Evolutionary conservation across 2,329 filamentous ascomycete species (phyloP).

Genomic region (Beauveria brongniartii): DNA sequence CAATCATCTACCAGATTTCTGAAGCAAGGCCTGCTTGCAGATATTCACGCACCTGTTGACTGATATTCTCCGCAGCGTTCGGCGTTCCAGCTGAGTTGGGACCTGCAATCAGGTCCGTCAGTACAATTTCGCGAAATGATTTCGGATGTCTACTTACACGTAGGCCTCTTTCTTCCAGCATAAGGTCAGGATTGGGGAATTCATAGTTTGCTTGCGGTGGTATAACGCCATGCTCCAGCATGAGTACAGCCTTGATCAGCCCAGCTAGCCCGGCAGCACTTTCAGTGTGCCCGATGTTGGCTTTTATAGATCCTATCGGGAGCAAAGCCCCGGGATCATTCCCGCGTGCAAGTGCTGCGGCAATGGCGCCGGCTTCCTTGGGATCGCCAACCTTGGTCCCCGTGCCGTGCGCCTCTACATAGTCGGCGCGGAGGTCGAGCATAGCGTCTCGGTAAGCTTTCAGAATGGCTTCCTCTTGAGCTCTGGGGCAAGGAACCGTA

Average conservation of each 20-base stretch:
- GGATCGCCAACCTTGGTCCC: slow-evolving; percentile 24
- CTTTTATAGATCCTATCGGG: slow-evolving; percentile 21
- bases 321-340: slow-evolving; percentile 13
- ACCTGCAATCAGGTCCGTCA: background rate
- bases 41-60: background rate
- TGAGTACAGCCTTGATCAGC: slow-evolving; percentile 20
- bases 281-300: slow-evolving; percentile 24
- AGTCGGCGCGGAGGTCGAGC: slow-evolving; percentile 21
- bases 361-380: slow-evolving; percentile 18
- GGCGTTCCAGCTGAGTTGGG: background rate
- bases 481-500: slow-evolving; percentile 28
- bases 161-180: background rate
- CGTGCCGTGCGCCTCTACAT: slow-evolving; percentile 35
- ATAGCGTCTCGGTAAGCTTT: slow-evolving; percentile 29
- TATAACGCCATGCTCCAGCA: slow-evolving; percentile 14
- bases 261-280: slow-evolving; percentile 18
- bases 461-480: slow-evolving; percentile 21
- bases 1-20: background rate
- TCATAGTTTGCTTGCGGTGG: slow-evolving; percentile 17
- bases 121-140: background rate
- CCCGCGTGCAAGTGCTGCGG: background rate
- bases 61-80: slow-evolving; percentile 13
- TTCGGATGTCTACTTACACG: background rate
- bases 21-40: background rate
- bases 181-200: background rate